Evolutionary conservation across 768 basidiomycete species (phyloP), one percentile per base, ranked within the genome.

Genomic region (Lentinula edodes): DNA sequence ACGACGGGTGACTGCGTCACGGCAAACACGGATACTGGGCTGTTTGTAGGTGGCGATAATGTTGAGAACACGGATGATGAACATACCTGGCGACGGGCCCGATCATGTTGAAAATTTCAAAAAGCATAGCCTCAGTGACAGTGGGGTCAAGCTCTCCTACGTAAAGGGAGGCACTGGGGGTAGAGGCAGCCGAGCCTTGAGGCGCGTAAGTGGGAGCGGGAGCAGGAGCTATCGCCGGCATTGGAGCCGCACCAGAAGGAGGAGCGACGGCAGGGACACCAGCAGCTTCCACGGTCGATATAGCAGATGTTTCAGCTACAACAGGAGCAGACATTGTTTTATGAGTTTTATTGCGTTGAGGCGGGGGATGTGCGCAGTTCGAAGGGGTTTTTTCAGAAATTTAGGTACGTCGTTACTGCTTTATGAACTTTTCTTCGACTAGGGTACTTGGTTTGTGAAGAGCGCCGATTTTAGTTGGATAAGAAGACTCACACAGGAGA

Each of bases 101-200:
- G 76, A 98, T 94, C 93, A 98, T 96, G 75, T 97, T 97, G 83
- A 99, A 99, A 75, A 99, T 98, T 82, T 99, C 97, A 73, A 98
- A 99, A 59, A 99, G 86, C 94, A 98, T 98, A 61, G 97, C 96
- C 82, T 99, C 97, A 41, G 95, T 93, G 77, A 99, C 97, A 66
- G 92, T 90, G 69, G 92, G 89, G 78, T 98, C 97, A 67, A 99
- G 90, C 80, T 99, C 97, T 62, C 97, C 97, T 65, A 99, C 97
- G 78, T 99, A 99, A 69, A 99, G 91, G 62, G 95, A 97, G 23
- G 92, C 92, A 58, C 91, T 93, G 23, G 91, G 91, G 62, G 88
- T 80, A 62, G 90, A 81, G 45, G 86, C 77, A 58, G 78, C 76
- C 38, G 86, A 77, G 61, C 78, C 73, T 61, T 81, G 81, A 35